A percentile compares a stretch with the other conserved stretches of the same genome.
Conservation (phyloP, 2,329 filamentous ascomycete genomes). For the Pseudocercospora fijiensis region DNA sequence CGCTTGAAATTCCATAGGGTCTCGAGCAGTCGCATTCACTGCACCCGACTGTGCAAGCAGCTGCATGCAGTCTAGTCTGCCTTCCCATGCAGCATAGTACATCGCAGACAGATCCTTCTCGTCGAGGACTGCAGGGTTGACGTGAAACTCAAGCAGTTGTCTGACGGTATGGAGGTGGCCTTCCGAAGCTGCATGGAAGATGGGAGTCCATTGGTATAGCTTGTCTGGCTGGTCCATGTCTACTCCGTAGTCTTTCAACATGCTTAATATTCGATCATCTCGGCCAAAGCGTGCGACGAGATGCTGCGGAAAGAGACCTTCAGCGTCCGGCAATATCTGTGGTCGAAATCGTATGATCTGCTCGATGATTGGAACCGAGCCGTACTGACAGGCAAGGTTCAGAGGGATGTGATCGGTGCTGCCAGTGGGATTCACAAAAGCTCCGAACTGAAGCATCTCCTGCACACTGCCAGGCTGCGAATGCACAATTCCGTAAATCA, state of each 20-base stretch:
- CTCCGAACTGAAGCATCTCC: constrained; percentile 71
- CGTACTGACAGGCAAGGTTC: constrained; percentile 92
- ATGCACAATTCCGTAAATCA: constrained; percentile 93
- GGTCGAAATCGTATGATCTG: constrained; percentile 79
- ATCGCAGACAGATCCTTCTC: constrained; percentile 92
- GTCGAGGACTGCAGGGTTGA: constrained; percentile 75
- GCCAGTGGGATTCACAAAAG: constrained; percentile 80
- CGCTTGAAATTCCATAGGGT: constrained; percentile 37
- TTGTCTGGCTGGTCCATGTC: constrained; percentile 92
- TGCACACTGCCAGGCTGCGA: constrained; percentile 78
- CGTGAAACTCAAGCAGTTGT: constrained; percentile 74
- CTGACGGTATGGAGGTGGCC: constrained; percentile 87
- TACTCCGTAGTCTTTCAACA: constrained; percentile 81
- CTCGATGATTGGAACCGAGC: constrained; percentile 78
- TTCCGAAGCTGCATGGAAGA: constrained; percentile 95
- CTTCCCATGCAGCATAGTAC: constrained; percentile 99
- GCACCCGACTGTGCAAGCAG: constrained; percentile 63
- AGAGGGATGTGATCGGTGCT: constrained; percentile 91
- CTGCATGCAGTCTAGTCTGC: constrained; percentile 90
- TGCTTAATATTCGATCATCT: constrained; percentile 71
- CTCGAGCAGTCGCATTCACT: constrained; percentile 8
- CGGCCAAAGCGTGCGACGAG: constrained; percentile 87
- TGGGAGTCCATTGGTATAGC: constrained; percentile 93
- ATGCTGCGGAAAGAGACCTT: constrained; percentile 96
- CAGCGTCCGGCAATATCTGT: constrained; percentile 85